Evolutionary conservation across 495 filamentous ascomycete species (phyloP).

Genomic region (Chlorociboria aeruginascens): DNA sequence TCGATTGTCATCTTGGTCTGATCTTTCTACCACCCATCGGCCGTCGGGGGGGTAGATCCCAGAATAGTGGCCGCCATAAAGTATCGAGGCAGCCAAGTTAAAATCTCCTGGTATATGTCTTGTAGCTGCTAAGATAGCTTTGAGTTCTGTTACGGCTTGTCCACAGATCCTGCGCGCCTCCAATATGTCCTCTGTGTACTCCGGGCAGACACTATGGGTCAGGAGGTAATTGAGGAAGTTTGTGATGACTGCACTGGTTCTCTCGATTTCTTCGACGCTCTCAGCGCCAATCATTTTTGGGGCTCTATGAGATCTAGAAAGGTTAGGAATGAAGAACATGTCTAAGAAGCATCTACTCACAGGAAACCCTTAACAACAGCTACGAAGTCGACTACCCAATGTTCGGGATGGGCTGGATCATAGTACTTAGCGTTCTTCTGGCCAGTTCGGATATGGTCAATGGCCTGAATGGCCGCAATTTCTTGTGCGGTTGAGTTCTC

Average conservation of each 20-base stretch:
- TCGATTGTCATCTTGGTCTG: slow-evolving; percentile 10
- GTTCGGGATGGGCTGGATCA: slow-evolving; percentile 27
- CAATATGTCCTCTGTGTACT: slow-evolving; percentile 55
- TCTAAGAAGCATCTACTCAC: slow-evolving; percentile 33
- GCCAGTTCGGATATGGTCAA: slow-evolving; percentile 39
- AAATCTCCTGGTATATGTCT: slow-evolving; percentile 51
- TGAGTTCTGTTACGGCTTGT: slow-evolving; percentile 54
- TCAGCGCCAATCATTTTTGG: slow-evolving; percentile 31
- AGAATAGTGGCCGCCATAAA: slow-evolving; percentile 23
- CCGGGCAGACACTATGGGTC: slow-evolving; percentile 73
- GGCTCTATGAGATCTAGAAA: slow-evolving; percentile 11
- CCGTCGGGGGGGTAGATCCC: slow-evolving; percentile 17
- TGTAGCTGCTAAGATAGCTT: slow-evolving; percentile 34
- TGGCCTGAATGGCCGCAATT: slow-evolving; percentile 48
- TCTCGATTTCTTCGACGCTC: slow-evolving; percentile 35
- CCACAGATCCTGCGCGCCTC: slow-evolving; percentile 57
- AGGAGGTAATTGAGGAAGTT: slow-evolving; percentile 88
- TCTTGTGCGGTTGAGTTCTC: slow-evolving; percentile 44
- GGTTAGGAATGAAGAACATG: slow-evolving; percentile 8
- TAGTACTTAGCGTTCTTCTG: slow-evolving; percentile 25
- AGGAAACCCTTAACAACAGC: slow-evolving; percentile 67
- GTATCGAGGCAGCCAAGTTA: slow-evolving; percentile 35
- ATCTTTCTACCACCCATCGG: slow-evolving; percentile 9
- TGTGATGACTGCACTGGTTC: slow-evolving; percentile 48
- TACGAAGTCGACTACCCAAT: slow-evolving; percentile 74